Evolutionary conservation across 495 filamentous ascomycete genomes (phyloP), one percentile per base, ranked within the genome.

Genomic region (Aspergillus haitiensis): DNA sequence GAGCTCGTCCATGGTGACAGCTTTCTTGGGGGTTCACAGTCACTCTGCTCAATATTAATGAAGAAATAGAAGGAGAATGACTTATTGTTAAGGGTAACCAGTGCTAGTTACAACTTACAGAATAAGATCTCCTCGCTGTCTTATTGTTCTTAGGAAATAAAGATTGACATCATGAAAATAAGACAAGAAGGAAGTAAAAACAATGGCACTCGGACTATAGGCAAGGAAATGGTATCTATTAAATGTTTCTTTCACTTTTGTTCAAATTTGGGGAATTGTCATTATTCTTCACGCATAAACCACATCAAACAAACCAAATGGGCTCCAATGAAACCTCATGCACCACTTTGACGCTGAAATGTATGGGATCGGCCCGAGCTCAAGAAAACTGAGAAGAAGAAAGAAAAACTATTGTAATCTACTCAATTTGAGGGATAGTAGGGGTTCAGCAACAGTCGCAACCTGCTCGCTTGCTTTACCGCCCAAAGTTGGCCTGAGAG

Each of bases 401-500:
- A 27, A 27, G 3, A 27, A 27, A 27, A 40, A 40, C 4, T n/a
- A 6, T 40, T 40, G 37, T 40, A 40, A 7, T 8, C 37, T 40
- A 10, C 37, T 10, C n/a, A 40, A 11, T 40, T n/a, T n/a, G 37
- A 40, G n/a, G 37, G 37, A 5, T 11, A n/a, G 7, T 15, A 39
- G 48, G 27, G 21, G 9, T 31, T 51, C 12, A 18, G 4, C 6
- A 48, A 33, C 34, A 7, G 44, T 16, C 44, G 44, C 10, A 40
- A 40, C 11, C 39, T 40, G n/a, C n/a, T 15, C 34, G 11, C 44
- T 7, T 13, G 31, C 10, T 47, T 59, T 59, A 62, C 50, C 59
- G 58, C 21, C 66, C 59, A 53, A 82, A 88, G 52, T 81, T 82
- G 2, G 82, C 76, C 61, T 85, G 85, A 35, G 90, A 86, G 52